Evolutionary conservation across 169 alveolate species (phyloP).

Genomic region (Plasmodium cynomolgi): DNA sequence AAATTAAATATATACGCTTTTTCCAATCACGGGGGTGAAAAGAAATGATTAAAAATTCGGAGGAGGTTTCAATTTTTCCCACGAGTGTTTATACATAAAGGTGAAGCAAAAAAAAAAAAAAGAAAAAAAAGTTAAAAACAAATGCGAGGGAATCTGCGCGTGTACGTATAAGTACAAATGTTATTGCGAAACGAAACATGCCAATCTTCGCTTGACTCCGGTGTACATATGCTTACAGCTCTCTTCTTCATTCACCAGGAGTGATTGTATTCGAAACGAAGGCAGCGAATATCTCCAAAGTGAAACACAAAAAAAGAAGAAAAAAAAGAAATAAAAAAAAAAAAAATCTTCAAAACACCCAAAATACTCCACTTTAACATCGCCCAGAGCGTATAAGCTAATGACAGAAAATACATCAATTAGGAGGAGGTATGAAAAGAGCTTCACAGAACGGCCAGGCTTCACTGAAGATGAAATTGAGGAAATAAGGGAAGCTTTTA

Average conservation of each 20-base stretch:
- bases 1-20: neutral
- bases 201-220: neutral
- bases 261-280: neutral
- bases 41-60: neutral
- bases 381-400: constrained; percentile 1
- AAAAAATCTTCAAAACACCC: neutral
- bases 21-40: neutral
- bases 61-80: neutral
- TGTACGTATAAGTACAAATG: neutral
- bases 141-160: neutral
- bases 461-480: constrained; percentile 98
- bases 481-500: constrained; percentile 99
- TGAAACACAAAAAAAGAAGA: neutral
- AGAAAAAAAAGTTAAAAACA: neutral
- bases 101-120: neutral
- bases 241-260: neutral
- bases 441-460: constrained; percentile 69
- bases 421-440: constrained; percentile 69
- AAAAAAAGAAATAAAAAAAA: neutral
- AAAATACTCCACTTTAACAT: neutral
- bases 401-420: constrained; percentile 70
- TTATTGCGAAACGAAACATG: neutral
- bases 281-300: neutral
- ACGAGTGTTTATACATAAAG: neutral
- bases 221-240: neutral